These are phyloP conservation scores for Artomyces pyxidatus DNA, from an alignment of 768 basidiomycete species.

Conservation along the genomic window DNA sequence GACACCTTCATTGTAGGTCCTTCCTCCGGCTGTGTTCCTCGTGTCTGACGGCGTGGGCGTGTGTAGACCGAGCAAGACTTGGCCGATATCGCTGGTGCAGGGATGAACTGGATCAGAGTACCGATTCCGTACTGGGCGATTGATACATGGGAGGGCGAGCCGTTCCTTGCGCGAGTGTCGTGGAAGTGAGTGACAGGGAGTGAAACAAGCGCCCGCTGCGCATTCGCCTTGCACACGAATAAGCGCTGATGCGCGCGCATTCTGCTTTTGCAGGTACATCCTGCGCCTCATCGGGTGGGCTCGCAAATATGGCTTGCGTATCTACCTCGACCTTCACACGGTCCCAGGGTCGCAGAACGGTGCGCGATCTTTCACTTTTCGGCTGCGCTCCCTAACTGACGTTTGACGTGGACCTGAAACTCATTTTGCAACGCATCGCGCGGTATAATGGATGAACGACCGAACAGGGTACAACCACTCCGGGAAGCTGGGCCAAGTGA, in stretches of 20 bases:
- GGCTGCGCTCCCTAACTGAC: neutral
- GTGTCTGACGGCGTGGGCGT: neutral
- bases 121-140: conserved; percentile 88
- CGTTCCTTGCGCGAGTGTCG: conserved; percentile 64
- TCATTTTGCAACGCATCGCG: neutral
- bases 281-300: conserved; percentile 75
- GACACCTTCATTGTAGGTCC: conserved; percentile 71
- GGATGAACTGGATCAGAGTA: conserved; percentile 79
- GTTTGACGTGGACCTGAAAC: neutral
- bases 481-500: conserved; percentile 53
- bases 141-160: conserved; percentile 69
- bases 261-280: conserved; percentile 40
- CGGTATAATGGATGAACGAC: neutral
- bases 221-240: too few relatives aligned
- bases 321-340: conserved; percentile 76
- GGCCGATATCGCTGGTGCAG: conserved; percentile 82
- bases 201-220: too few relatives aligned
- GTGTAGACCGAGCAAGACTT: conserved; percentile 81
- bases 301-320: conserved; percentile 83
- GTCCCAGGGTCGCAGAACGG: conserved; percentile 82
- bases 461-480: conserved; percentile 46
- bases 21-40: neutral
- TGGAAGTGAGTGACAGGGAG: conserved; percentile 58
- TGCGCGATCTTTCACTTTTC: conserved; percentile 12
- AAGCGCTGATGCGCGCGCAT: neutral